These are phyloP conservation scores for Ganoderma sp. DNA, from an alignment of 1,284 basidiomycete species.

Conservation along the genomic window DNA sequence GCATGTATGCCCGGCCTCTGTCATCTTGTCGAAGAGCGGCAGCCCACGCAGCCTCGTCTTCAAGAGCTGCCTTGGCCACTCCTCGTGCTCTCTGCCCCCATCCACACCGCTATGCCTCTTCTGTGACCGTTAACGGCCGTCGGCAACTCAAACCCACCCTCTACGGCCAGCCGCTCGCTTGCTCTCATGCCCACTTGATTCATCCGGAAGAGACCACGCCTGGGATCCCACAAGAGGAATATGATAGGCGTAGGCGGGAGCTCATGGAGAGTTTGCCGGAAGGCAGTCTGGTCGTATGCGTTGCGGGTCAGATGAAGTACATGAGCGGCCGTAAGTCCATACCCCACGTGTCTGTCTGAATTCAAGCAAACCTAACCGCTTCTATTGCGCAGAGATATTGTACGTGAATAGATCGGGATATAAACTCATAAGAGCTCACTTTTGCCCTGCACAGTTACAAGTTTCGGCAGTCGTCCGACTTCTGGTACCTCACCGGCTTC, in stretches of 20 bases:
- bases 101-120: slow-evolving; percentile 25
- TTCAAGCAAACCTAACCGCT: slow-evolving; percentile 3
- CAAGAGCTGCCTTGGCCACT: slow-evolving; percentile 11
- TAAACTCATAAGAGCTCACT: not conserved
- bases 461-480: slow-evolving; percentile 92
- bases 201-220: slow-evolving; percentile 75
- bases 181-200: slow-evolving; percentile 42
- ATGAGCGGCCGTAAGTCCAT: slow-evolving; percentile 81
- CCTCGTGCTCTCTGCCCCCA: not conserved
- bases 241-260: slow-evolving; percentile 74
- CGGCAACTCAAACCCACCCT: slow-evolving; percentile 36
- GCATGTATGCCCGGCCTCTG: slow-evolving; percentile 31
- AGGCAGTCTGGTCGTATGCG: slow-evolving; percentile 79
- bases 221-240: slow-evolving; percentile 84
- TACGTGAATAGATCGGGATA: slow-evolving; percentile 37
- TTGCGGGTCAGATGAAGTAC: slow-evolving; percentile 84
- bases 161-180: slow-evolving; percentile 40
- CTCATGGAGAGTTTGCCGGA: slow-evolving; percentile 84
- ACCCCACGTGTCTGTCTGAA: not conserved
- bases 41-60: slow-evolving; percentile 24
- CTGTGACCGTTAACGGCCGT: slow-evolving; percentile 28
- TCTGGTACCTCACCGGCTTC: slow-evolving; percentile 95
- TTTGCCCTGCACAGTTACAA: slow-evolving; percentile 72
- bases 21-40: slow-evolving; percentile 25
- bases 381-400: slow-evolving; percentile 52